These are phyloP conservation scores for Ochetophila trinervis DNA, from an alignment of 306 rosid genomes.

Conservation along the genomic window DNA sequence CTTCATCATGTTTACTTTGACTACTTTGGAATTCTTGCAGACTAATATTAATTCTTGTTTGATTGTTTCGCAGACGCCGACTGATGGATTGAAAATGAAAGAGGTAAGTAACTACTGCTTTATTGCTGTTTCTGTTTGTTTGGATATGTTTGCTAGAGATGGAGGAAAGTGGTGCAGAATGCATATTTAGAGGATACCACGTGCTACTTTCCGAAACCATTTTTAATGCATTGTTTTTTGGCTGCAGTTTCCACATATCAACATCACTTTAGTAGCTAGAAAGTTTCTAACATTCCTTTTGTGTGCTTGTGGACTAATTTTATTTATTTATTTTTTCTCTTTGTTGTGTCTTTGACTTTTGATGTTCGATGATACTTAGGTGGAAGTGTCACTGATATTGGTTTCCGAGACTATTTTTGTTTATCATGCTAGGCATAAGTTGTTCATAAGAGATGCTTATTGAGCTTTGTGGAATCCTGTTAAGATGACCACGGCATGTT, in stretches of 20 bases:
- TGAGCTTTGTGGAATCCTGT: not conserved
- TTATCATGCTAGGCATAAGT: not conserved
- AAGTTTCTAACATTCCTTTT: not conserved
- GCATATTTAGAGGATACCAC: not conserved
- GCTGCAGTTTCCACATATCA: not conserved
- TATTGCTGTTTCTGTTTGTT: not conserved
- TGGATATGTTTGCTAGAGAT: not conserved
- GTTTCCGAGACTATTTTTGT: not conserved
- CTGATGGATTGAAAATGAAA: slow-evolving; percentile 55
- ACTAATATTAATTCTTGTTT: slow-evolving; percentile 13
- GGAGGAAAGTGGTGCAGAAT: not conserved
- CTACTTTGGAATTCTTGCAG: not conserved
- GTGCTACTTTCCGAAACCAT: not conserved
- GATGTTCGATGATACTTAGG: not conserved
- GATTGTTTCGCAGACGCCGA: slow-evolving; percentile 59
- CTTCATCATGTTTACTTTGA: not conserved
- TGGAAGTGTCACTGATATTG: not conserved
- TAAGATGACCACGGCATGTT: slow-evolving; percentile 17
- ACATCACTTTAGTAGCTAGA: not conserved
- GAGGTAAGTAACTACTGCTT: slow-evolving; percentile 49
- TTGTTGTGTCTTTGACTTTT: not conserved
- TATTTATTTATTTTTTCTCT: not conserved
- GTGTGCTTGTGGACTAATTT: not conserved
- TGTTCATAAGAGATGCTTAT: not conserved
- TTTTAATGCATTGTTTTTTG: not conserved